These are phyloP conservation scores for Diaporthe eres DNA, from an alignment of 2,329 filamentous ascomycete species.

Conservation along the genomic window DNA sequence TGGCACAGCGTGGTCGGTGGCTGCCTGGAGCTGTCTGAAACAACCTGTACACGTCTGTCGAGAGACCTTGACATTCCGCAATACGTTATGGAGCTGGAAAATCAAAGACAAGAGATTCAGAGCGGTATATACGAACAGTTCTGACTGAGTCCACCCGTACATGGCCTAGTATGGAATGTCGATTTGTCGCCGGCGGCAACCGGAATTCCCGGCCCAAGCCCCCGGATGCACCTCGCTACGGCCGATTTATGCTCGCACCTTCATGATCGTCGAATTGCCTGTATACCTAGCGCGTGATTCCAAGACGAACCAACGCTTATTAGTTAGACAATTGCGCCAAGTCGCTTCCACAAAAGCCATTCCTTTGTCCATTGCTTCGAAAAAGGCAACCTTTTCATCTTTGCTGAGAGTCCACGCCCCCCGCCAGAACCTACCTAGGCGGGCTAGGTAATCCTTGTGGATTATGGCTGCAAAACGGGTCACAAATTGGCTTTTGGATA, in stretches of 20 bases:
- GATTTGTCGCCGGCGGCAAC: neutral
- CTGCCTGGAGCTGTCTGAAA: conserved; percentile 2
- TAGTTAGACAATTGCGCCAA: neutral
- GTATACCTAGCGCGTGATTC: neutral
- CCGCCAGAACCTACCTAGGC: neutral
- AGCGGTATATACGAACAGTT: neutral
- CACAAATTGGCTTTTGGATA: neutral
- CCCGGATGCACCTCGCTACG: neutral
- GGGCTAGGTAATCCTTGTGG: neutral
- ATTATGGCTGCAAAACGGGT: neutral
- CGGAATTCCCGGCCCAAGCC: neutral
- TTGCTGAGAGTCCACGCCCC: too few relatives aligned
- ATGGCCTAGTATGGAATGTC: neutral
- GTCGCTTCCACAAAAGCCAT: neutral
- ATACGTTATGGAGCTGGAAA: too few relatives aligned
- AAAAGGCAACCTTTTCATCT: neutral
- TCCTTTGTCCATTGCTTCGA: neutral
- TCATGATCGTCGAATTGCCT: neutral
- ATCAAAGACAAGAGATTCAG: neutral
- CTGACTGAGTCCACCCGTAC: neutral
- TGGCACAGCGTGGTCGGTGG: conserved; percentile 1
- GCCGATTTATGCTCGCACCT: neutral
- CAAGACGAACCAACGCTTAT: neutral
- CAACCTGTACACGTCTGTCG: neutral
- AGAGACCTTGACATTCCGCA: neutral